Evolutionary conservation across 1,139 yeast species (phyloP), one percentile per base, ranked within the genome.

Genomic region (Saccharomycopsis hybrid): DNA sequence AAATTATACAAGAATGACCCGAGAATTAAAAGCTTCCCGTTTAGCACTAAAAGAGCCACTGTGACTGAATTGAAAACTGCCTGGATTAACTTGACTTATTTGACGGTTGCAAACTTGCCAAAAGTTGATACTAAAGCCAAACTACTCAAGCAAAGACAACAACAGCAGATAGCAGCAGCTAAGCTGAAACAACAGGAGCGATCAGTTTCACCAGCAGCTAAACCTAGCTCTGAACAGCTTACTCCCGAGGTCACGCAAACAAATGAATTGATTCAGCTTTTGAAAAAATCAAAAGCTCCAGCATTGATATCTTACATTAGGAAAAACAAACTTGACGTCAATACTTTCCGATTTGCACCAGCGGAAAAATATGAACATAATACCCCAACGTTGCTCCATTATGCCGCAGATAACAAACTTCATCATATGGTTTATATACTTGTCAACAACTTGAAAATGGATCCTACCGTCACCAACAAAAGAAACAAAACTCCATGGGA

Each of bases 41-140:
- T 92, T 65, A 83, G 96, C 0, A 92, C 98, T 0, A 78, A 80
- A 51, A 74, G 97, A 58, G 96, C 98, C 0, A 90, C 97, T 0
- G 74, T 85, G 0, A 69, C 80, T 2, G 98, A 90, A 62, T 67
- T 94, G 58, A 86, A 82, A 60, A 75, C 82, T 45, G 88, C 95
- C 0, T 92, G 98, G 97, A 74, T 78, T 30, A 82, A 83, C 57
- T 70, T 92, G 52, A 72, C 90, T 0, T 80, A 85, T 57, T 68
- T 85, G 56, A 69, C 72, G 42, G 62, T 78, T 1, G 67, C 77
- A 9, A 77, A 78, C n/a, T 66, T 73, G 27, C 94, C 95, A 1
- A 69, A 72, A 58, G 62, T 72, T 40, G 70, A 68, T 55, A 63
- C 62, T n/a, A 41, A 32, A 9, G 9, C 27, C 8, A 41, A 25